Evolutionary conservation across 2,329 filamentous ascomycete genomes (phyloP).

Genomic region (Trichoderma pleuroti): DNA sequence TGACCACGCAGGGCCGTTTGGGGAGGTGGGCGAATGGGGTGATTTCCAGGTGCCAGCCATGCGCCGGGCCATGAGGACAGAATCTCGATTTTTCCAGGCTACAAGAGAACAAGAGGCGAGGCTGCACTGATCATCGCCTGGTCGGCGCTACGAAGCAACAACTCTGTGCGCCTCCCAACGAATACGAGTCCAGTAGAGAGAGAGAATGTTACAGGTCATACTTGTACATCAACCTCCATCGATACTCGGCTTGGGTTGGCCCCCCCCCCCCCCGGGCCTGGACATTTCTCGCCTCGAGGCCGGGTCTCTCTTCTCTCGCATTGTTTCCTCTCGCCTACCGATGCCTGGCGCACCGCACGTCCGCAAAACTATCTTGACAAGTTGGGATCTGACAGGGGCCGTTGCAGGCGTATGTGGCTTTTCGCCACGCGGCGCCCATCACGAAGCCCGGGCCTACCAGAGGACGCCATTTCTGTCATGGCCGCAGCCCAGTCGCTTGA

Average conservation of each 20-base stretch:
- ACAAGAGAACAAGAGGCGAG: background rate
- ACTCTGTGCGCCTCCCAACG: background rate
- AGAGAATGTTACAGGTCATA: background rate
- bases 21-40: slow-evolving; percentile 21
- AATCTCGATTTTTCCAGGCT: background rate
- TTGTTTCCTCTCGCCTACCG: background rate
- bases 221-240: background rate
- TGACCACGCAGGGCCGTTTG: background rate
- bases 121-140: slow-evolving; percentile 7
- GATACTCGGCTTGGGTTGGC: background rate
- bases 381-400: background rate
- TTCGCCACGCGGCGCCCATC: slow-evolving; percentile 18
- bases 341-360: background rate
- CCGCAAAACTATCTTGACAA: background rate
- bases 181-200: background rate
- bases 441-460: slow-evolving; percentile 15
- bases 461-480: slow-evolving; percentile 2
- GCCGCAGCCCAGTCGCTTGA: slow-evolving; percentile 8
- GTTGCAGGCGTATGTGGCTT: background rate
- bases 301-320: background rate
- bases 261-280: background rate
- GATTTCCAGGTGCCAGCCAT: slow-evolving; percentile 18
- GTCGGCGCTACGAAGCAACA: background rate
- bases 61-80: background rate
- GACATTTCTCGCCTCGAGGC: background rate